Base-by-base conservation (phyloP, 2,329 filamentous ascomycete genomes). In the Biscogniauxia mediterranea region DNA sequence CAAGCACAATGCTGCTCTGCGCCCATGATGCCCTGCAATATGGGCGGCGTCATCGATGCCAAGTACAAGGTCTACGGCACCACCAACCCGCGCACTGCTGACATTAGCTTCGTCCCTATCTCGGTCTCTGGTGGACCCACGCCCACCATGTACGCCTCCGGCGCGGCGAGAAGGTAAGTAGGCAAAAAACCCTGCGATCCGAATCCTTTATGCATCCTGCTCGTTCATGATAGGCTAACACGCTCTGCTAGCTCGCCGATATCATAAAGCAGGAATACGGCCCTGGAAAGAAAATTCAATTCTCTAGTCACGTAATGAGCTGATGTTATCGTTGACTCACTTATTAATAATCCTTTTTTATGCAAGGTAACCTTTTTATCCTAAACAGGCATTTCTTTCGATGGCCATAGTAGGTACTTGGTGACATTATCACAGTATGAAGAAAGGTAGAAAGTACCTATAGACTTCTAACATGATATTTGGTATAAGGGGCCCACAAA, bases 31-130 rank as follows among this genome's bases (percentile, higher is more conserved):
- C 76, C 75, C 8, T 71, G 72, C 5, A 73, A 73, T 3, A 69
- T 77, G 1, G 80, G 80, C 3, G 80, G 80, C 21, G 77, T 82
- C 13, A 78, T 81, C 0, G 76, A 79, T 61, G 68, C 69, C 0
- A 64, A 61, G 61, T 64, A 70, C 55, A 62, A 55, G 7, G 66
- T 68, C 5, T 58, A 68, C 25, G 64, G 66, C 17, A 58, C 61
- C 15, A 38, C 55, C 19, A 57, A 58, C 19, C 53, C 66, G 50
- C 59, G 65, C 23, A 64, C 66, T 21, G 46, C 53, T 17, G 65
- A 67, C 17, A 56, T 56, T 17, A 64, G 61, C 54, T 58, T 59
- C 25, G 59, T 59, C 25, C 64, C 64, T 3, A 38, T 64, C 21
- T 56, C 58, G n/a, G 51, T 54, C 9, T 57, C 54, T 13, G 60